Percentiles rank a stretch among this genome's conserved stretches.
Evolutionary conservation across 768 basidiomycete genomes (phyloP).

Genomic region (Postia placenta): DNA sequence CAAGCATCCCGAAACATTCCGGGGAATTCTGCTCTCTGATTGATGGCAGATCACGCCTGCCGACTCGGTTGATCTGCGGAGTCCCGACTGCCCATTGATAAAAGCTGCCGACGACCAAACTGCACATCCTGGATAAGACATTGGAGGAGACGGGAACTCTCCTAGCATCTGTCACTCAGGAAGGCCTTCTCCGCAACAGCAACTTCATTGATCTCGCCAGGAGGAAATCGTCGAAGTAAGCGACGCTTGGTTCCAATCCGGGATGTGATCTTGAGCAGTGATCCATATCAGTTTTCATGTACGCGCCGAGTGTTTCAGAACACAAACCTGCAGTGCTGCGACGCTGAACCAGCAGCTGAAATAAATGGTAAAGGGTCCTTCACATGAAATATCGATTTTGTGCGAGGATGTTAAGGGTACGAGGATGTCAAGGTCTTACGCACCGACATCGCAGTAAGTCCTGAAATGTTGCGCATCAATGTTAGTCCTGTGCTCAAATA

Average conservation of each 20-base stretch:
- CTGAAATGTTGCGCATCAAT: too few relatives aligned
- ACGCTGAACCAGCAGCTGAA: background rate
- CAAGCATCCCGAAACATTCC: background rate
- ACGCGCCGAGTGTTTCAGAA: background rate
- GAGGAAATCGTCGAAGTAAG: background rate
- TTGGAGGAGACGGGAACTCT: background rate
- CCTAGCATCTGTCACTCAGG: background rate
- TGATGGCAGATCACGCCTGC: background rate
- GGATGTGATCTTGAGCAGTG: background rate
- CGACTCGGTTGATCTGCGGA: background rate
- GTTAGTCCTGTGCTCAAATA: too few relatives aligned
- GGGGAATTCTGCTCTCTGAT: background rate
- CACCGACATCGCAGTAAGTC: background rate
- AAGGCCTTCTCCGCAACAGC: background rate
- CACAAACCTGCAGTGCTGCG: background rate
- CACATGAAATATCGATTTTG: background rate
- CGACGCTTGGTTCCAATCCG: background rate
- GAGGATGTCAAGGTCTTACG: background rate
- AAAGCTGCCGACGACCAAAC: background rate
- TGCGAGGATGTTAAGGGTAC: constrained; percentile 4
- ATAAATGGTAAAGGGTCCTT: background rate
- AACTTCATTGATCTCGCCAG: background rate
- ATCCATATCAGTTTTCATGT: background rate
- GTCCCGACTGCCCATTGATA: background rate
- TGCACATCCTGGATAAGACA: background rate